Conservation (phyloP, 768 basidiomycete genomes). For the Clavaria fumosa region DNA sequence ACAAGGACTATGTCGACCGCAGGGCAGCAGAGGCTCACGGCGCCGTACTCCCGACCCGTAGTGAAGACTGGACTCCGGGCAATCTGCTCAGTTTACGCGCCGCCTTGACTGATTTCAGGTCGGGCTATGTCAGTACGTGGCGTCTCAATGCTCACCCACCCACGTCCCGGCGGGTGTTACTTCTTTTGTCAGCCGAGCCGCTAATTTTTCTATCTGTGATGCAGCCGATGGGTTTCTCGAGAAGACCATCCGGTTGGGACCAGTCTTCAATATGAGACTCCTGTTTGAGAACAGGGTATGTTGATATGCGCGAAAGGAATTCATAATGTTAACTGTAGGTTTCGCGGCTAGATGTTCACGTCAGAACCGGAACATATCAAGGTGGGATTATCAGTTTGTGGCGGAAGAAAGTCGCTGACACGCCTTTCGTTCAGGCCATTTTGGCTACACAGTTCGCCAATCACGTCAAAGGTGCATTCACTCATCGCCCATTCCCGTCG, state of each 20-base stretch:
- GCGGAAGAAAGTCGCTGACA: background rate
- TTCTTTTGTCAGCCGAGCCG: background rate
- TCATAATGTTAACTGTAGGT: background rate
- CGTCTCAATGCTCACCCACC: background rate
- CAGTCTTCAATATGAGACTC: constrained; percentile 15
- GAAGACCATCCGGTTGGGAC: constrained; percentile 13
- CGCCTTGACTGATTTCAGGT: constrained; percentile 14
- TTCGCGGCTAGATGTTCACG: constrained; percentile 22
- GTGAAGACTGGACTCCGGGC: constrained; percentile 15
- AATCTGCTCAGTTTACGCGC: constrained; percentile 13
- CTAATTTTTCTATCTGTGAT: constrained; percentile 16
- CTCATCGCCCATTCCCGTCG: background rate
- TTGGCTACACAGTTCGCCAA: constrained; percentile 32
- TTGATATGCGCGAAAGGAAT: too few species aligned
- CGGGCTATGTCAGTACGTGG: constrained; percentile 21
- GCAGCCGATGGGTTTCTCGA: constrained; percentile 12
- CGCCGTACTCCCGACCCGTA: constrained; percentile 20
- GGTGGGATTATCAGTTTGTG: constrained; percentile 10
- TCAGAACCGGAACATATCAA: constrained; percentile 34
- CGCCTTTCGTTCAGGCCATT: constrained; percentile 17
- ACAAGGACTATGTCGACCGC: constrained; percentile 12
- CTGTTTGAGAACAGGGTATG: constrained; percentile 20
- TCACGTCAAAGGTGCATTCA: constrained; percentile 27
- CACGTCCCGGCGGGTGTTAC: too few species aligned
- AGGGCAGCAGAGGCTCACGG: constrained; percentile 18